Conservation (phyloP, 1,284 basidiomycete genomes). For the Sanghuangporus sanghuang region DNA sequence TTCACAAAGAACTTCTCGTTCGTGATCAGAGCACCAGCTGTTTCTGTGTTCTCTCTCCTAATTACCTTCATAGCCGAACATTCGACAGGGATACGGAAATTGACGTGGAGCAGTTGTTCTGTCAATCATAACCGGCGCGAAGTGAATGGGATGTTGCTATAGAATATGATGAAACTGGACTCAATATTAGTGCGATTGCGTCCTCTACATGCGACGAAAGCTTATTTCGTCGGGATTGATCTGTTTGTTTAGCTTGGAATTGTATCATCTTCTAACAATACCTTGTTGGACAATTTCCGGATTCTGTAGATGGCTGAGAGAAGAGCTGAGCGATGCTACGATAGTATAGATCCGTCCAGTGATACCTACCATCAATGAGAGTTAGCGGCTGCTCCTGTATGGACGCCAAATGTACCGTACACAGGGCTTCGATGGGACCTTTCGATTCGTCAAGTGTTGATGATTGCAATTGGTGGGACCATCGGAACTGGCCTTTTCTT, state of each 20-base stretch:
- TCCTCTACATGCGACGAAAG: too few species aligned
- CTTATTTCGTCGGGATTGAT: too few species aligned
- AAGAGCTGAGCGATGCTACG: neutral
- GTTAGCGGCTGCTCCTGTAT: neutral
- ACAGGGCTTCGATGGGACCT: slow-evolving; percentile 51
- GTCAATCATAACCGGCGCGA: neutral
- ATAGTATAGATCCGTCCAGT: neutral
- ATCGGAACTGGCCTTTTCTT: slow-evolving; percentile 34
- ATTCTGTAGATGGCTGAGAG: too few species aligned
- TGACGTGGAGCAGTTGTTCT: neutral
- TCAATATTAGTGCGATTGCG: too few species aligned
- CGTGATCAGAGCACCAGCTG: neutral
- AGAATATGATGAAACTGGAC: too few species aligned
- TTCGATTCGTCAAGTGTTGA: slow-evolving; percentile 72
- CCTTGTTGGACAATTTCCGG: too few species aligned
- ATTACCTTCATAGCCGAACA: neutral
- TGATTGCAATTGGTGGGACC: slow-evolving; percentile 76
- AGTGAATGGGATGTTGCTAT: too few species aligned
- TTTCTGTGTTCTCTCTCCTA: too few species aligned
- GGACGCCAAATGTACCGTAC: neutral
- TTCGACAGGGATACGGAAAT: neutral
- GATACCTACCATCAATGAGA: neutral
- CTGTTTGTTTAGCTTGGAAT: too few species aligned
- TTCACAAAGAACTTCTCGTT: neutral
- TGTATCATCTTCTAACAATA: too few species aligned